Evolutionary conservation across 768 basidiomycete genomes (phyloP).

Genomic region (Suillus decipiens): DNA sequence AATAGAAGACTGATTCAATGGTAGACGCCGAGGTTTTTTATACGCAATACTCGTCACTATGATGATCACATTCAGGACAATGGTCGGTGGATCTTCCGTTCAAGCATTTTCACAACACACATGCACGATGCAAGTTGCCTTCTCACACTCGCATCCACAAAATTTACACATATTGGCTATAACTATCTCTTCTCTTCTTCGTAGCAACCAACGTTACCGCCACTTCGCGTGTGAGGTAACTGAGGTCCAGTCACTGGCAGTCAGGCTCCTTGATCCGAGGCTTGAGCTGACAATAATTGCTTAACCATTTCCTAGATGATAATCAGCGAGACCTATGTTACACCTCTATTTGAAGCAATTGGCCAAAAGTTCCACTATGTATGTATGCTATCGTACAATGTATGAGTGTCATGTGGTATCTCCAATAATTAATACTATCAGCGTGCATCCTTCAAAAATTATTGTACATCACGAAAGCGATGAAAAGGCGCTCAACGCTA

Average conservation of each 20-base stretch:
- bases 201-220: neutral
- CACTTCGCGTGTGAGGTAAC: too few species aligned
- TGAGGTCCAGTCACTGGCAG: too few species aligned
- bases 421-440: neutral
- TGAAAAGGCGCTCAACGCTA: slow-evolving; percentile 1
- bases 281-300: neutral
- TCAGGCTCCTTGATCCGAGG: neutral
- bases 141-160: neutral
- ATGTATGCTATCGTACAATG: neutral
- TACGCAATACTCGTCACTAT: neutral
- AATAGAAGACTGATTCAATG: neutral
- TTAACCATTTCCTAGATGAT: neutral
- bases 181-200: neutral
- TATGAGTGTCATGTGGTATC: neutral
- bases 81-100: neutral
- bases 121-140: neutral
- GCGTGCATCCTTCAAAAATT: neutral
- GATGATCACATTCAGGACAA: neutral
- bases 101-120: neutral
- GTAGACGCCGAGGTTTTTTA: neutral
- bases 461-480: neutral
- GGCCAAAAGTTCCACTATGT: neutral
- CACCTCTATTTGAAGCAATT: neutral
- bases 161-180: neutral
- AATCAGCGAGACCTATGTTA: neutral